Evolutionary conservation across 192 early-diverging fungal genomes (phyloP).

Genomic region (Mortierella alpina): DNA sequence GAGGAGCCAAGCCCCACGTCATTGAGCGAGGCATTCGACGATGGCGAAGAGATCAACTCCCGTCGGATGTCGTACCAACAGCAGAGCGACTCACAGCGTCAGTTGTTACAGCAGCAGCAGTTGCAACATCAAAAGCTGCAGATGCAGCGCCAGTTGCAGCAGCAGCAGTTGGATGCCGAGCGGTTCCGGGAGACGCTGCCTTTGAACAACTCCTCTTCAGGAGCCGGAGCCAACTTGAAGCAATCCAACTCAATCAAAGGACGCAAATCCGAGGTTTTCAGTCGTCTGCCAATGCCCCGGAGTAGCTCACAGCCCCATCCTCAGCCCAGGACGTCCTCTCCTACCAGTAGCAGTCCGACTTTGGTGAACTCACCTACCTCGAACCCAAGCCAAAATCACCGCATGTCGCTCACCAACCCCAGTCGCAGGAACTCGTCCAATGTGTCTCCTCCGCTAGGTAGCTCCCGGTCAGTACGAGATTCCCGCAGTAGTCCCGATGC

Average conservation of each 20-base stretch:
- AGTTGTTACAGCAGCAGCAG: conserved; percentile 38
- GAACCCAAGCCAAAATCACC: not conserved
- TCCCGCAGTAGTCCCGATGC: conserved; percentile 21
- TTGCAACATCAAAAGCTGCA: conserved; percentile 36
- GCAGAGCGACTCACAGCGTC: not conserved
- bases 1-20: conserved; percentile 33
- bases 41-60: conserved; percentile 42
- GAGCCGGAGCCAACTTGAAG: not conserved
- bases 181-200: conserved; percentile 36
- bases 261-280: conserved; percentile 39
- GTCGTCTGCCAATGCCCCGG: conserved; percentile 46
- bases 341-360: conserved; percentile 13
- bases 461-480: conserved; percentile 5
- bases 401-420: conserved; percentile 20
- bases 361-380: too few species aligned
- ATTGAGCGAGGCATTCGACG: conserved; percentile 54
- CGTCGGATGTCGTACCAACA: conserved; percentile 4
- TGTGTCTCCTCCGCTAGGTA: conserved; percentile 27
- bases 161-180: conserved; percentile 31
- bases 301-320: conserved; percentile 13
- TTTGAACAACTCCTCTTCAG: conserved; percentile 8
- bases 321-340: conserved; percentile 15
- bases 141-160: conserved; percentile 20
- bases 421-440: conserved; percentile 46
- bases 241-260: conserved; percentile 39